Conservation (phyloP, 169 alveolate species). For the Condylostoma magnum region DNA sequence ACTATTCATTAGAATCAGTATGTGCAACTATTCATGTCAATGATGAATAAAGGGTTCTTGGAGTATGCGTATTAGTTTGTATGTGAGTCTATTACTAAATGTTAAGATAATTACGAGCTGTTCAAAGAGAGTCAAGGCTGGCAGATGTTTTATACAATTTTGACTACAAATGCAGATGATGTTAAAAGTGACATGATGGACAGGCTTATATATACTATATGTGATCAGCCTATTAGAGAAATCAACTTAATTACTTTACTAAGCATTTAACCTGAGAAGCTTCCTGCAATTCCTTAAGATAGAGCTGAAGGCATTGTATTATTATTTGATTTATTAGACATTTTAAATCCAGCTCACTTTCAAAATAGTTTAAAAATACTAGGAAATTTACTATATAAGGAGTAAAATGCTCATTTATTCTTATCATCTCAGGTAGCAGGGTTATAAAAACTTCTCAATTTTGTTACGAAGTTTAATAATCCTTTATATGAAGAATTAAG, state of each 20-base stretch:
- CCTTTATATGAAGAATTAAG: not conserved
- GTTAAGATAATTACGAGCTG: not conserved
- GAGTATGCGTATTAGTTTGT: not conserved
- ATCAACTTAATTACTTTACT: not conserved
- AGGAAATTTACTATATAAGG: not conserved
- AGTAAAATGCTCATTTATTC: constrained; percentile 22
- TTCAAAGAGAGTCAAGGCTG: constrained; percentile 26
- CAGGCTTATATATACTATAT: not conserved
- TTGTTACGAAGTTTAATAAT: not conserved
- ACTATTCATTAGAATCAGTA: not conserved
- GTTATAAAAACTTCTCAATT: not conserved
- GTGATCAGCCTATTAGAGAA: not conserved
- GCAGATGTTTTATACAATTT: not conserved
- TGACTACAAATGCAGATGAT: not conserved
- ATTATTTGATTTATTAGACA: not conserved
- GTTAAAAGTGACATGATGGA: not conserved
- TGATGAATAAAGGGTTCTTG: constrained; percentile 3
- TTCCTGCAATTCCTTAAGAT: not conserved
- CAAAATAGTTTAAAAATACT: not conserved
- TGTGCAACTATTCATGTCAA: not conserved
- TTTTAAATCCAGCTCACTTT: not conserved
- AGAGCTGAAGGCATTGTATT: constrained; percentile 3
- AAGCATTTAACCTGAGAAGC: not conserved
- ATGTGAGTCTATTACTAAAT: constrained; percentile 10
- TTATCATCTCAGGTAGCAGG: constrained; percentile 18